phyloP scores from a whole-genome alignment of 257 asterid species.

The Solanum tacnaense region DNA sequence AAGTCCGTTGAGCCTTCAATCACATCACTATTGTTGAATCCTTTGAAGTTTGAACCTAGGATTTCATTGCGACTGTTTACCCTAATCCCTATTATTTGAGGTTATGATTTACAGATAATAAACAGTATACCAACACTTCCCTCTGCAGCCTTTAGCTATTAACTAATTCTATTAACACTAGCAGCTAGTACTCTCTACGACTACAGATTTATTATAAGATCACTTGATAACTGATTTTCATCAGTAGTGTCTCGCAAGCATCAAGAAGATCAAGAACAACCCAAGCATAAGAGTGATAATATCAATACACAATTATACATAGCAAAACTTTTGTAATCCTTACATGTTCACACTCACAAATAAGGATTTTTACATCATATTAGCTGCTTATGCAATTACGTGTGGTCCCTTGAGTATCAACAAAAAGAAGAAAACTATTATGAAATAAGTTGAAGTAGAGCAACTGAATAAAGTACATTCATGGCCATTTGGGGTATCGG shows the following conservation, averaged over 20 bases:
- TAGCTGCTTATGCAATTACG: background rate
- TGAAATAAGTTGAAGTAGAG: background rate
- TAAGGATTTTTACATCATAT: background rate
- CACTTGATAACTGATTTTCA: background rate
- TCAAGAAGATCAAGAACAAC: background rate
- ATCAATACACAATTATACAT: background rate
- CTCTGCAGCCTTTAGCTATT: background rate
- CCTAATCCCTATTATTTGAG: background rate
- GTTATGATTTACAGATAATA: background rate
- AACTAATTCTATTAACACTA: background rate
- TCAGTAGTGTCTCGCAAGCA: background rate
- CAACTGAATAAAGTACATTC: background rate
- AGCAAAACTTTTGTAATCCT: background rate
- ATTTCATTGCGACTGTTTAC: background rate
- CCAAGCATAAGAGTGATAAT: background rate
- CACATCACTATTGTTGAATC: background rate
- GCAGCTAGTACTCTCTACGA: background rate
- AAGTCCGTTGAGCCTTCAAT: background rate
- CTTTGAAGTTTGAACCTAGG: background rate
- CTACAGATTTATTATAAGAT: background rate
- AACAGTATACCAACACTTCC: background rate
- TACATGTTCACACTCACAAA: background rate
- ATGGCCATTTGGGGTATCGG: background rate
- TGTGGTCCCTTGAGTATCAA: background rate
- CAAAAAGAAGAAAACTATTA: background rate